A percentile compares a stretch with the other conserved stretches of the same genome.
Conservation (phyloP, 768 basidiomycete species). For the Phylloporus sp. region DNA sequence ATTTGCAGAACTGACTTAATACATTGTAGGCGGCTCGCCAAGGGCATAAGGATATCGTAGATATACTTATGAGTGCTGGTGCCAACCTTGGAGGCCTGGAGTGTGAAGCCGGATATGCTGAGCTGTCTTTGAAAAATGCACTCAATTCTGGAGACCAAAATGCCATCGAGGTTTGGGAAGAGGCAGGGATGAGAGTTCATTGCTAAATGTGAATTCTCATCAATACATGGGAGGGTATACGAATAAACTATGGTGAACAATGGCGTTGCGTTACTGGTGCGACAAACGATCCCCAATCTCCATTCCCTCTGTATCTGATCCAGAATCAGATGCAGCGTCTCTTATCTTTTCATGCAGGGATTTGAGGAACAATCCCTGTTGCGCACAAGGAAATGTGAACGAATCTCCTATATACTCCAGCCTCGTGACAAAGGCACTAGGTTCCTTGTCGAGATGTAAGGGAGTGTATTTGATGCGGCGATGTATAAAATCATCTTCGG, state of each 20-base stretch:
- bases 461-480: slow-evolving; percentile 53
- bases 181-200: slow-evolving; percentile 37
- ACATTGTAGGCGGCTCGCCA: slow-evolving; percentile 64
- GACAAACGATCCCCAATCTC: slow-evolving; percentile 21
- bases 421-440: slow-evolving; percentile 47
- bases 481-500: slow-evolving; percentile 30
- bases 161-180: slow-evolving; percentile 50
- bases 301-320: slow-evolving; percentile 24
- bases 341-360: slow-evolving; percentile 52
- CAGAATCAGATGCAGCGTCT: slow-evolving; percentile 29
- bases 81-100: slow-evolving; percentile 70
- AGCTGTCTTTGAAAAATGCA: slow-evolving; percentile 41
- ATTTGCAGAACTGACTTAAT: neutral
- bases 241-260: slow-evolving; percentile 4
- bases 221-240: slow-evolving; percentile 15
- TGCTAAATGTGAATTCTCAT: slow-evolving; percentile 3
- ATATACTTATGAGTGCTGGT: slow-evolving; percentile 64
- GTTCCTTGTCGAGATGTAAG: slow-evolving; percentile 57
- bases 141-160: slow-evolving; percentile 37
- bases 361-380: slow-evolving; percentile 62
- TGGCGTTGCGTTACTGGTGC: slow-evolving; percentile 1
- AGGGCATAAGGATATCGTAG: slow-evolving; percentile 56
- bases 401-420: slow-evolving; percentile 57
- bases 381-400: slow-evolving; percentile 66
- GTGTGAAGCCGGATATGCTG: slow-evolving; percentile 50